Evolutionary conservation across 495 filamentous ascomycete species (phyloP).

Genomic region (Wilcoxina mikolae): DNA sequence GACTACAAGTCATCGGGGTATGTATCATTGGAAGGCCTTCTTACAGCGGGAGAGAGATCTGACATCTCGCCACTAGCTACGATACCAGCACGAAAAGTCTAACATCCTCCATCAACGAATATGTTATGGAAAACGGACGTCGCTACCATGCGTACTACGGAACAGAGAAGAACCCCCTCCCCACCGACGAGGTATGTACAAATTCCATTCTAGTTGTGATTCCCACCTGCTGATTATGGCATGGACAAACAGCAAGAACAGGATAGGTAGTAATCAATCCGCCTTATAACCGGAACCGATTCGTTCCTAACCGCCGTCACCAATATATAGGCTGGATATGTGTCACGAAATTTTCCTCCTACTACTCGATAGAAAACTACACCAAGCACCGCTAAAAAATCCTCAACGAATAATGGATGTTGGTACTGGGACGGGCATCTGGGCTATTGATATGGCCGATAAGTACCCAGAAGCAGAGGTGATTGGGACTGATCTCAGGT

Average conservation of each 20-base stretch:
- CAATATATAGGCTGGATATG: conserved; percentile 1
- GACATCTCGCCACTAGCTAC: background rate
- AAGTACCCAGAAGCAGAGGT: conserved; percentile 16
- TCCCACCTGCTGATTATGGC: too few species aligned
- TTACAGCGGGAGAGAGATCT: too few species aligned
- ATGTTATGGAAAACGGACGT: conserved; percentile 49
- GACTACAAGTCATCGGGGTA: background rate
- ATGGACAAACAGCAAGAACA: too few species aligned
- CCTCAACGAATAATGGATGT: conserved; percentile 13
- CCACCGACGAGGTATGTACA: conserved; percentile 30
- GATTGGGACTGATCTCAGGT: conserved; percentile 20
- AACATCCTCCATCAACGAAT: conserved; percentile 40
- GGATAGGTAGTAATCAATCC: too few species aligned
- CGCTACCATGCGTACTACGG: conserved; percentile 40
- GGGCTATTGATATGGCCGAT: conserved; percentile 3
- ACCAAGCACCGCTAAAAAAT: conserved; percentile 13
- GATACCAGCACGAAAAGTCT: conserved; percentile 16
- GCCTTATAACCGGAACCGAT: too few species aligned
- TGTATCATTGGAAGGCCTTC: too few species aligned
- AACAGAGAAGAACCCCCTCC: background rate
- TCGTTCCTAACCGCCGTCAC: too few species aligned
- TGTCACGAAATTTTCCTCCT: conserved; percentile 23
- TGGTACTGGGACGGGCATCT: conserved; percentile 24
- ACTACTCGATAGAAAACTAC: conserved; percentile 16
- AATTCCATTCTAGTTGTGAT: too few species aligned